Evolutionary conservation across 2,329 filamentous ascomycete species (phyloP).

Genomic region (Neopestalotiopsis sp.): DNA sequence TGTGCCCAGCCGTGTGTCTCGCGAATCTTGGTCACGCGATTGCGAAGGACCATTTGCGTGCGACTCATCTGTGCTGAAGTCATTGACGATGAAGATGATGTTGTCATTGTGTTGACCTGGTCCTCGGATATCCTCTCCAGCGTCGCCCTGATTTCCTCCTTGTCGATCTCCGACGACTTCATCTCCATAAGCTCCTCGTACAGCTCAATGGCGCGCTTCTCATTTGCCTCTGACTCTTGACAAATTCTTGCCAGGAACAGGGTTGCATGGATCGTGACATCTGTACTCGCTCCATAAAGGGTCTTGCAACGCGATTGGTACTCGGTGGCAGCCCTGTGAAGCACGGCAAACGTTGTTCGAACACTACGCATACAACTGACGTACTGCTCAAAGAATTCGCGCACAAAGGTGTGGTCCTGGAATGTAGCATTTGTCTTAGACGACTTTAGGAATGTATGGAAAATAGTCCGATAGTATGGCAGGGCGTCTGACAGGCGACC

Average conservation of each 20-base stretch:
- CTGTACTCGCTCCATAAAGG: conserved; percentile 39
- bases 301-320: conserved; percentile 40
- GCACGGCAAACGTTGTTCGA: conserved; percentile 34
- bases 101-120: conserved; percentile 33
- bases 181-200: conserved; percentile 43
- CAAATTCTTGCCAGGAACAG: conserved; percentile 41
- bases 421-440: conserved; percentile 40
- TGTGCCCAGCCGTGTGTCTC: conserved; percentile 44
- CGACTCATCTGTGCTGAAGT: conserved; percentile 36
- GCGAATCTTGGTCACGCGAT: conserved; percentile 36
- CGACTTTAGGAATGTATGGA: conserved; percentile 42
- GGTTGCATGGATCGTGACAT: conserved; percentile 43
- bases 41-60: conserved; percentile 36
- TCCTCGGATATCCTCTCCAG: conserved; percentile 45
- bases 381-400: conserved; percentile 40
- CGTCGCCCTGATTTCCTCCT: conserved; percentile 38
- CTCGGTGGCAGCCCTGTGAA: conserved; percentile 41
- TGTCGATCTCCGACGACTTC: conserved; percentile 38
- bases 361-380: conserved; percentile 40
- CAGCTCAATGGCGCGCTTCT: conserved; percentile 39
- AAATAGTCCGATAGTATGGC: conserved; percentile 39
- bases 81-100: conserved; percentile 27
- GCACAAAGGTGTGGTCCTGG: conserved; percentile 38
- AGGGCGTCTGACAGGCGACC: conserved; percentile 43
- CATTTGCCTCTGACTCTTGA: conserved; percentile 42